Base-by-base conservation (phyloP, 1,284 basidiomycete species). In the Cutaneotrichosporon sp. region DNA sequence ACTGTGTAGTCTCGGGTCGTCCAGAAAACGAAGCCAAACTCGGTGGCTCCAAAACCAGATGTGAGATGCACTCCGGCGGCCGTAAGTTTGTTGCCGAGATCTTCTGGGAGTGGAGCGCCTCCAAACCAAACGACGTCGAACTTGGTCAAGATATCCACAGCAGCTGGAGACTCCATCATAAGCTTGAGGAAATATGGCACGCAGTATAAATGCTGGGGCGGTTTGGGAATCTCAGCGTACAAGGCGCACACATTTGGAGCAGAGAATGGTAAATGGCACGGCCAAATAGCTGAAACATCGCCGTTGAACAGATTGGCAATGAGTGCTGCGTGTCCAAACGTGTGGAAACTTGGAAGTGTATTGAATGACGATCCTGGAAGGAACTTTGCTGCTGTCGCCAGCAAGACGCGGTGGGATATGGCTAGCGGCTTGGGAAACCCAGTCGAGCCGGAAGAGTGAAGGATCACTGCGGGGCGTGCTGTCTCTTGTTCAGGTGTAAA, bases 361-460 rank as follows among this genome's bases (percentile, higher is more conserved):
- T 70, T 77, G 67, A 80, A 79, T 0, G 77, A 77, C 12, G 74
- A 65, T 56, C 75, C 73, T 14, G 76, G 70, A 40, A 70, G 30
- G 14, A 68, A 68, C 34, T 56, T 49, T n/a, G 65, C 65, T 8
- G 62, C 61, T 49, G 71, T 73, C 33, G 70, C 70, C n/a, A 73
- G 59, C 41, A 72, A 45, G 12, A 68, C 70, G 42, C 67, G 68
- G 54, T 74, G 69, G 5, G 69, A 64, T 42, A 74, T 61, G 56
- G 62, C 69, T 20, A 71, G 69, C 12, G 70, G 69, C 49, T 73
- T 74, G 9, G 77, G 77, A 44, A 76, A 73, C 22, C 80, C 75
- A 4, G 80, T 81, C 12, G 81, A 83, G 34, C 83, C 83, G 1
- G 78, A 80, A 4, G 82, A 83, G 59, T 85, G 84, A 17, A 85